A percentile compares a stretch with the other conserved stretches of the same genome.
Conservation (phyloP, 441 rosid genomes). For the Populus hybrid region DNA sequence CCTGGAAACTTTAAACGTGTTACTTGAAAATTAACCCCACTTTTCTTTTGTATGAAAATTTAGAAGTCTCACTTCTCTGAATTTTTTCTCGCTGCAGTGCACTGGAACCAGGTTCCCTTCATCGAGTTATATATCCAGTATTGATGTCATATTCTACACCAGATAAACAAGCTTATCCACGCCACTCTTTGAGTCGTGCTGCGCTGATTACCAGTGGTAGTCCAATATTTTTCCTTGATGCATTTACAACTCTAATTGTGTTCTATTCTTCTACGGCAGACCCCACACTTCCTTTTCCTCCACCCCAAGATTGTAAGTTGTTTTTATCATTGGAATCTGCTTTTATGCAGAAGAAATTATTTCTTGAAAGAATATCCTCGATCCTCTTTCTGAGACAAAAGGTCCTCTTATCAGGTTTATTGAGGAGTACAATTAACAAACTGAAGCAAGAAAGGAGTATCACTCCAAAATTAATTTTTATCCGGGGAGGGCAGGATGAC, state of each 20-base stretch:
- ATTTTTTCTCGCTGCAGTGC: conserved; percentile 47
- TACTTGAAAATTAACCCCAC: no score
- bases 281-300: conserved; percentile 85
- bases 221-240: conserved; percentile 95
- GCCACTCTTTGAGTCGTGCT: conserved; percentile 89
- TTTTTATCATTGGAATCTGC: background rate
- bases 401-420: conserved; percentile 46
- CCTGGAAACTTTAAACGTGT: no score
- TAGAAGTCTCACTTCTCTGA: background rate
- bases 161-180: conserved; percentile 86
- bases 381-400: conserved; percentile 1
- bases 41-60: background rate
- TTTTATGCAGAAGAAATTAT: conserved; percentile 7
- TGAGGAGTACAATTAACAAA: conserved; percentile 75
- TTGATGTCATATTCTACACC: conserved; percentile 75
- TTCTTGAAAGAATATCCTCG: background rate
- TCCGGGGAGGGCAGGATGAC: conserved; percentile 81
- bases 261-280: conserved; percentile 91
- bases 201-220: conserved; percentile 92
- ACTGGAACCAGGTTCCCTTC: conserved; percentile 87
- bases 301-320: conserved; percentile 91
- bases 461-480: conserved; percentile 80
- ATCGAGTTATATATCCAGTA: conserved; percentile 80
- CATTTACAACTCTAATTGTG: conserved; percentile 80
- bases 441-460: conserved; percentile 87